Percentiles rank a stretch among this genome's conserved stretches.
These are phyloP conservation scores for Colletotrichum aenigma DNA, from an alignment of 2,329 filamentous ascomycete genomes.

Conservation along the genomic window DNA sequence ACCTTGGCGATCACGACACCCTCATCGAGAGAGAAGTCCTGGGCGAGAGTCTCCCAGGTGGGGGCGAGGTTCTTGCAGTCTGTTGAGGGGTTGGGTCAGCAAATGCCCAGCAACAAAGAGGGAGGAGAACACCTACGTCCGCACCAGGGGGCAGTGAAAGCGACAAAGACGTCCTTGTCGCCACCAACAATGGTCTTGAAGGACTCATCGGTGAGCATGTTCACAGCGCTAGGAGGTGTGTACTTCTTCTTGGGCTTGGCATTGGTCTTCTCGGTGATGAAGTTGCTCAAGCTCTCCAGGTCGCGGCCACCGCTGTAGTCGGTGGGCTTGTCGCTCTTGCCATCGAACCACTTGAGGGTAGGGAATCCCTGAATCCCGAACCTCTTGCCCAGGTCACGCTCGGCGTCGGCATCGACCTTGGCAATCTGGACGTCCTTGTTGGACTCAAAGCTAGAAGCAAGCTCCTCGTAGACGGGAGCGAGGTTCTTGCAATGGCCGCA, in stretches of 20 bases:
- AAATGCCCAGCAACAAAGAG: not conserved
- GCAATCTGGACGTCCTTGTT: constrained; percentile 80
- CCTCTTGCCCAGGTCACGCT: constrained; percentile 82
- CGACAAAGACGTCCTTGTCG: constrained; percentile 90
- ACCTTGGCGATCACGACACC: constrained; percentile 91
- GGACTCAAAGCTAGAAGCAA: constrained; percentile 75
- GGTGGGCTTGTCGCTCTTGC: constrained; percentile 82
- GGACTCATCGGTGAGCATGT: constrained; percentile 77
- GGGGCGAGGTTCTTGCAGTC: constrained; percentile 97
- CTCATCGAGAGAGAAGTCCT: constrained; percentile 78
- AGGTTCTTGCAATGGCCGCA: constrained; percentile 99
- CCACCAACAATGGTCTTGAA: constrained; percentile 81
- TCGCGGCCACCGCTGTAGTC: constrained; percentile 91
- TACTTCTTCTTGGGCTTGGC: constrained; percentile 79
- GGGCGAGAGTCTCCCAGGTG: constrained; percentile 85
- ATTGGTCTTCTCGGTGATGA: constrained; percentile 87
- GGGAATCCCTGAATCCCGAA: constrained; percentile 95
- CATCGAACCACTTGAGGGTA: constrained; percentile 97
- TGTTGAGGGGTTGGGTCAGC: constrained; percentile 39
- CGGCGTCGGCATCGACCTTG: constrained; percentile 93
- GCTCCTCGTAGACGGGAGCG: constrained; percentile 92
- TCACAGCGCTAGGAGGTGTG: constrained; percentile 75
- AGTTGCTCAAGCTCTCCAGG: constrained; percentile 80
- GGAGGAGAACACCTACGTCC: constrained; percentile 73
- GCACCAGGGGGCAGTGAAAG: constrained; percentile 98